A percentile compares a stretch with the other conserved stretches of the same genome.
phyloP scores from a whole-genome alignment of 2,329 filamentous ascomycete genomes.

The Alternaria panax region DNA sequence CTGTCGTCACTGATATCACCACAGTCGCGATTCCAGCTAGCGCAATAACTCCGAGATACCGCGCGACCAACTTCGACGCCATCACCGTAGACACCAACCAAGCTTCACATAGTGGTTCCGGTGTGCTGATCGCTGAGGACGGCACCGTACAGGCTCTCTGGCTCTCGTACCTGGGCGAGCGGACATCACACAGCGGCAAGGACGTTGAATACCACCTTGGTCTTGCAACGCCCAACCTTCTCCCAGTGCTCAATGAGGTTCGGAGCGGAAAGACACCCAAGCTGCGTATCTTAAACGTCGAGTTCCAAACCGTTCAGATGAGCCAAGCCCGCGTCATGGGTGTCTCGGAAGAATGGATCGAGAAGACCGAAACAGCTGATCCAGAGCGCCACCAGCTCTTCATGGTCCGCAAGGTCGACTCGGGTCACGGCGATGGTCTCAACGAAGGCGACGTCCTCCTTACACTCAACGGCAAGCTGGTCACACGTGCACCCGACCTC shows the following conservation, averaged over 20 bases:
- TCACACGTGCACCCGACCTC: slow-evolving; percentile 90
- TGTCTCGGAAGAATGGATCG: slow-evolving; percentile 93
- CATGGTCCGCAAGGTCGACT: slow-evolving; percentile 92
- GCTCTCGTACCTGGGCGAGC: slow-evolving; percentile 95
- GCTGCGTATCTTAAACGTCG: slow-evolving; percentile 89
- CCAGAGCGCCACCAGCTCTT: slow-evolving; percentile 94
- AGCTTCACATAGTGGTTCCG: slow-evolving; percentile 89
- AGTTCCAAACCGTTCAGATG: slow-evolving; percentile 96
- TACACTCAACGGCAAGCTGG: slow-evolving; percentile 87
- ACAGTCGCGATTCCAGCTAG: slow-evolving; percentile 96
- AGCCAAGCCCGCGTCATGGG: slow-evolving; percentile 97
- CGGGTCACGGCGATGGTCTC: slow-evolving; percentile 68
- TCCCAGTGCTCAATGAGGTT: slow-evolving; percentile 88
- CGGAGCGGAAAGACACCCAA: slow-evolving; percentile 80
- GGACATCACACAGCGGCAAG: slow-evolving; percentile 76
- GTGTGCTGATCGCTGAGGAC: slow-evolving; percentile 87
- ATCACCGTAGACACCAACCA: slow-evolving; percentile 96
- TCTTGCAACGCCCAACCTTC: slow-evolving; percentile 83
- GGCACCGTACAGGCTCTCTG: slow-evolving; percentile 94
- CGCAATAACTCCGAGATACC: slow-evolving; percentile 86
- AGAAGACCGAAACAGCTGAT: slow-evolving; percentile 86
- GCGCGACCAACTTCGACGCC: slow-evolving; percentile 93
- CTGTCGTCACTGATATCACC: slow-evolving; percentile 94
- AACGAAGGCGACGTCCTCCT: slow-evolving; percentile 92
- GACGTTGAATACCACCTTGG: slow-evolving; percentile 98